Conservation (phyloP, 2,329 filamentous ascomycete species). For the Paecilomyces sp. region DNA sequence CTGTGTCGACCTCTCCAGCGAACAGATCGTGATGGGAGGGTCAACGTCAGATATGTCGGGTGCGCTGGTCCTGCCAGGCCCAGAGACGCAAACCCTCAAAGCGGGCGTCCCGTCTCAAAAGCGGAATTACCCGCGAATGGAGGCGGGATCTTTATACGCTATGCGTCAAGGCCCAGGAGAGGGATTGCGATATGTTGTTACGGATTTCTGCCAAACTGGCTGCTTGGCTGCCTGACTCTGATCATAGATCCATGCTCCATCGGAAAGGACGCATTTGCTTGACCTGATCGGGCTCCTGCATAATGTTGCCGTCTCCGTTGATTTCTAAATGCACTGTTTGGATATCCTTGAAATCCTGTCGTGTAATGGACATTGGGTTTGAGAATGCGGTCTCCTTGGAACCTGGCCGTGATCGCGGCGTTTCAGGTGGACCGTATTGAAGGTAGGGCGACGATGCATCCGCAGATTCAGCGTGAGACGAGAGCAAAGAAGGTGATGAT, state of each 20-base stretch:
- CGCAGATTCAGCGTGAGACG: slow-evolving; percentile 1
- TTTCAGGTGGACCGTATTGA: slow-evolving; percentile 15
- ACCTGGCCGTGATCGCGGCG: slow-evolving; percentile 26
- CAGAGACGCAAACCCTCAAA: background rate
- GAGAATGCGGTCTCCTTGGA: slow-evolving; percentile 27
- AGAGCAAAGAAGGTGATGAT: background rate
- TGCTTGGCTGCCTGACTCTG: background rate
- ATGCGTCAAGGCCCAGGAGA: background rate
- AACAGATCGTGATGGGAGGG: background rate
- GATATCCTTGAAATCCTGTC: slow-evolving; percentile 25
- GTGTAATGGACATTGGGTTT: slow-evolving; percentile 24
- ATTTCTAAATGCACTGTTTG: slow-evolving; percentile 30
- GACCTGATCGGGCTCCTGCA: slow-evolving; percentile 23
- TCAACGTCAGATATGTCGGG: background rate
- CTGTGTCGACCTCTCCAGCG: background rate
- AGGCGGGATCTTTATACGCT: background rate
- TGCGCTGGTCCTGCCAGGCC: background rate
- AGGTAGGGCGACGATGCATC: slow-evolving; percentile 7
- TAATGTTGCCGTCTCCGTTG: slow-evolving; percentile 22
- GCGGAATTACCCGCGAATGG: background rate
- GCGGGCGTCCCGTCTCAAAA: background rate
- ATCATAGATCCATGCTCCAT: slow-evolving; percentile 39
- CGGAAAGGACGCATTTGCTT: slow-evolving; percentile 31
- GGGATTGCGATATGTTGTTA: background rate
- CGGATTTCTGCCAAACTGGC: background rate